Evolutionary conservation across 2,329 filamentous ascomycete species (phyloP).

Genomic region (Lojkania enalia): DNA sequence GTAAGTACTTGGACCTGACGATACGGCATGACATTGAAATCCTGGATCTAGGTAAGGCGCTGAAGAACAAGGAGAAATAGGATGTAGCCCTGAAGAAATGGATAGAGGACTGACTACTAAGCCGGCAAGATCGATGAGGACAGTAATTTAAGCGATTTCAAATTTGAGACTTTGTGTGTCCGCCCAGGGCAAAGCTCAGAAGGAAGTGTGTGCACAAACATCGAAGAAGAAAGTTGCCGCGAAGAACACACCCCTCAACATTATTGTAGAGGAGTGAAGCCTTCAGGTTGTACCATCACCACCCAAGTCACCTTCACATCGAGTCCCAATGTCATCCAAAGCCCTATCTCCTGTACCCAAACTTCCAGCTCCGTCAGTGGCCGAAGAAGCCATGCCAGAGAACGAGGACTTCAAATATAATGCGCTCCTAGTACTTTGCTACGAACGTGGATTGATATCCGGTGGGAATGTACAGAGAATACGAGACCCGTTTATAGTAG

Average conservation of each 20-base stretch:
- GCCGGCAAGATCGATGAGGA: slow-evolving; percentile 25
- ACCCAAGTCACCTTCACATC: too few species aligned
- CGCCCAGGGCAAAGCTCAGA: too few species aligned
- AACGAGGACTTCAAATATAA: slow-evolving; percentile 19
- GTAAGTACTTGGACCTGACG: slow-evolving; percentile 16
- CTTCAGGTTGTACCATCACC: too few species aligned
- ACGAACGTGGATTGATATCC: slow-evolving; percentile 17
- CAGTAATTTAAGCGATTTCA: slow-evolving; percentile 10
- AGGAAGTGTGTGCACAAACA: too few species aligned
- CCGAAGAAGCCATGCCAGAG: too few species aligned
- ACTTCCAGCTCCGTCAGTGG: too few species aligned
- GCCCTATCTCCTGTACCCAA: too few species aligned
- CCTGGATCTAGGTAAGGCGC: slow-evolving; percentile 17
- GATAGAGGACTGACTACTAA: slow-evolving; percentile 10
- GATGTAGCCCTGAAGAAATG: slow-evolving; percentile 18
- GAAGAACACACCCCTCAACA: too few species aligned
- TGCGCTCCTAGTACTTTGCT: slow-evolving; percentile 20
- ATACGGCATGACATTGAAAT: slow-evolving; percentile 14
- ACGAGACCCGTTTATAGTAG: slow-evolving; percentile 22
- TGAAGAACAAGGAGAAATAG: slow-evolving; percentile 9
- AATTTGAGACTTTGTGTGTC: too few species aligned
- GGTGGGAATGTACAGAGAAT: slow-evolving; percentile 14
- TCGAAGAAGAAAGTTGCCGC: too few species aligned
- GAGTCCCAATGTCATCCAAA: too few species aligned
- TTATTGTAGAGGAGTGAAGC: too few species aligned